Base-by-base conservation (phyloP, 331 rosid species). In the Dryas integrifolia region DNA sequence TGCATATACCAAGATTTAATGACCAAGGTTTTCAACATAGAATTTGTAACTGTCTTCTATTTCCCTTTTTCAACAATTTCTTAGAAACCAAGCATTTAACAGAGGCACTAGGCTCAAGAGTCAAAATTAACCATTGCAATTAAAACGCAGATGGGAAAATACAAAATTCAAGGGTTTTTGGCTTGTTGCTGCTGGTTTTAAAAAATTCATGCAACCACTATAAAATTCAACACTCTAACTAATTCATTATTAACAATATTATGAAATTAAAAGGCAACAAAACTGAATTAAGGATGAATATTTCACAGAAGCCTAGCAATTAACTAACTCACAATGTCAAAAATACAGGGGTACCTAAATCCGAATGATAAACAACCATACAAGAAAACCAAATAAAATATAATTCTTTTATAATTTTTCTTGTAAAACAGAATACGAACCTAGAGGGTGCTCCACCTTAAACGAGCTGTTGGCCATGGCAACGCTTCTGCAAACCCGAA, bases 361-460 rank as follows among this genome's bases (percentile, higher is more conserved):
- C 65, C 9, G 14, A 16, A 49, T 44, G n/a, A 41, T 51, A 15
- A 14, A 65, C 3, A 41, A 13, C 57, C 41, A 73, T n/a, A 53
- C 13, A 30, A 26, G 18, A 51, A 30, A 67, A 50, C 1, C 30
- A n/a, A n/a, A 45, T 30, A 40, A 10, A 44, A 26, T 24, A n/a
- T 26, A 13, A 44, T 51, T 24, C 8, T 15, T 1, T 4, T 62
- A 2, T 49, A 43, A 48, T 24, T 1, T 7, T 9, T 43, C 0
- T 57, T 3, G 35, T 4, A 15, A 26, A 16, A 80, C 14, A 74
- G 64, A 79, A 53, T 65, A 75, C 88, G 52, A 80, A 92, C 98
- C 92, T 58, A 92, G 90, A 44, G 96, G 90, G 83, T 84, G 96
- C 53, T 87, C 97, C 82, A 84, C 75, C 88, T 90, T 90, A 79